Conservation (phyloP, 1,284 basidiomycete genomes). For the Apiotrichum veenhuisii region DNA sequence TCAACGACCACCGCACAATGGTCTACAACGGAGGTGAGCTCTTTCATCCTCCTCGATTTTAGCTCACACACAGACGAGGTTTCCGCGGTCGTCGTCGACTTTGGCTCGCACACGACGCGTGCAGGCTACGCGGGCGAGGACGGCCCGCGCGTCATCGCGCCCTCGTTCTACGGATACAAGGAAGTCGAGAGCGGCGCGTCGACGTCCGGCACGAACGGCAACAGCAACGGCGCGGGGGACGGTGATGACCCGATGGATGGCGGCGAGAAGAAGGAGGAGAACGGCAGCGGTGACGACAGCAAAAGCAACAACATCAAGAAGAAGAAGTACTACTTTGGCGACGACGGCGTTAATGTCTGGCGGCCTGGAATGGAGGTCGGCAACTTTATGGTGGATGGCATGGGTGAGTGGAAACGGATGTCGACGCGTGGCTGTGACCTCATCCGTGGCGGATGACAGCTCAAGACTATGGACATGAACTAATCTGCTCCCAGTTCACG, state of each 20-base stretch:
- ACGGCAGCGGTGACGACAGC: slow-evolving; percentile 35
- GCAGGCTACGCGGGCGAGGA: slow-evolving; percentile 98
- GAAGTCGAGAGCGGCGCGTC: slow-evolving; percentile 40
- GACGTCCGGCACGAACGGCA: slow-evolving; percentile 7
- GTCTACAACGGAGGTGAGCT: slow-evolving; percentile 47
- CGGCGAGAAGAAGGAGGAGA: slow-evolving; percentile 27
- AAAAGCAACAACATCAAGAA: slow-evolving; percentile 47
- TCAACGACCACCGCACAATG: slow-evolving; percentile 25
- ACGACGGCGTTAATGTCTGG: slow-evolving; percentile 90
- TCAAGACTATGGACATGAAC: neutral
- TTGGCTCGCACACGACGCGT: slow-evolving; percentile 82
- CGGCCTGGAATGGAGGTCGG: slow-evolving; percentile 79
- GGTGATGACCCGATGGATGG: slow-evolving; percentile 23
- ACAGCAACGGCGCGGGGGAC: slow-evolving; percentile 5
- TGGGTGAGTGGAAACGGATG: too few species aligned
- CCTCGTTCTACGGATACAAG: slow-evolving; percentile 81
- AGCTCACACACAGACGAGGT: slow-evolving; percentile 54
- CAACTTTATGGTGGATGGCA: slow-evolving; percentile 78
- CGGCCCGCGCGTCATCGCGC: slow-evolving; percentile 84
- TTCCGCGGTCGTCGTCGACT: slow-evolving; percentile 90
- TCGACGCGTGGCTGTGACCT: too few species aligned
- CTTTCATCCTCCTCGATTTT: neutral
- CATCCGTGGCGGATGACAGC: too few species aligned
- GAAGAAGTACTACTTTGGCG: slow-evolving; percentile 76
- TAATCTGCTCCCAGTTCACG: slow-evolving; percentile 59